Evolutionary conservation across 1,284 basidiomycete genomes (phyloP).

Genomic region (Trichosporon asahii): DNA sequence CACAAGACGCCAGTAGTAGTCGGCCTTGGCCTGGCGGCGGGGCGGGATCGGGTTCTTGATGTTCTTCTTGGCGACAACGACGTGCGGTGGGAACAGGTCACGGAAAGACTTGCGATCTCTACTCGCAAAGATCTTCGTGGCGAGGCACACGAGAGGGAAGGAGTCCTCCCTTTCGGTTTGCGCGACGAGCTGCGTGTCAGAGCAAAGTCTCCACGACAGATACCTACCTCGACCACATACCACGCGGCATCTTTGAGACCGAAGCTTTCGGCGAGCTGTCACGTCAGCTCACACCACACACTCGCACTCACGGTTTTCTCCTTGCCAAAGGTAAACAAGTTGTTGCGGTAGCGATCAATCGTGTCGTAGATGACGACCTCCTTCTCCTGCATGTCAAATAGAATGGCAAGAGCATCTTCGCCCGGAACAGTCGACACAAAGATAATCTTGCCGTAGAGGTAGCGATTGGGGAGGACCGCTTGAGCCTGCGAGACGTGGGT

Average conservation of each 20-base stretch:
- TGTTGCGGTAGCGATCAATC: neutral
- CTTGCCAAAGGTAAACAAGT: neutral
- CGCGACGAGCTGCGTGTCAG: neutral
- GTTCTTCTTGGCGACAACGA: constrained; percentile 1
- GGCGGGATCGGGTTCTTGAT: constrained; percentile 2
- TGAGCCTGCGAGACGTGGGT: neutral
- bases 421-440: neutral
- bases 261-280: neutral
- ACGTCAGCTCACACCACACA: neutral
- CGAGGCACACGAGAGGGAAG: neutral
- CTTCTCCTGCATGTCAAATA: neutral
- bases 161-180: neutral
- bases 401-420: neutral
- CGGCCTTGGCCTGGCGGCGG: neutral
- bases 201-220: neutral
- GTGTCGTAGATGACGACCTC: constrained; percentile 3
- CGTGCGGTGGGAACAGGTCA: neutral
- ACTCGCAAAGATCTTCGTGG: constrained; percentile 2
- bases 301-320: neutral
- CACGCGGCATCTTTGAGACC: neutral
- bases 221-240: neutral
- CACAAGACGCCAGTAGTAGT: constrained; percentile 4
- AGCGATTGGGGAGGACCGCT: neutral
- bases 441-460: neutral
- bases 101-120: constrained; percentile 6